Evolutionary conservation across 768 basidiomycete species (phyloP), one percentile per base, ranked within the genome.

Genomic region (Collybia nuda): DNA sequence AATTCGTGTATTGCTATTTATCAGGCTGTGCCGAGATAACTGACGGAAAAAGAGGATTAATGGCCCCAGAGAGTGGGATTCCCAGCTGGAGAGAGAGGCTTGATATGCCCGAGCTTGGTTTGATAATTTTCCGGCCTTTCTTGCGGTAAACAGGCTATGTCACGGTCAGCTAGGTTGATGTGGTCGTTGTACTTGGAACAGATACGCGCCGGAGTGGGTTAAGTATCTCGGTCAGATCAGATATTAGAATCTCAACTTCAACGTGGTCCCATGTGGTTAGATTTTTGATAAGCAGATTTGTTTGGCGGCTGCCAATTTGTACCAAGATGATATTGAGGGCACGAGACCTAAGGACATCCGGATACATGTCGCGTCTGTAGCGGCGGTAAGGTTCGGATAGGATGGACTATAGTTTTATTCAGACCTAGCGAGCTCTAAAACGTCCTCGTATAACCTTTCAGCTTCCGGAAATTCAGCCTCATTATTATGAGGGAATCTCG

Each of bases 401-500:
- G 7, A 28, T 18, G 35, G 23, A 21, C 35, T 22, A 18, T 19
- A 18, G 17, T 15, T 12, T 2, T 2, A 3, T 5, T 35, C 40
- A 40, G 60, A 58, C 60, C 32, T 32, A 15, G 60, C 59, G 28
- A 67, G 47, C 37, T 67, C 65, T 22, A 67, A 36, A n/a, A 67
- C 40, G 48, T 64, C 65, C 37, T 61, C 58, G 17, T 64, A 63
- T 44, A 67, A 51, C 29, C 48, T 36, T 22, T 56, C 56, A 38
- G 62, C 50, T 32, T 46, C 50, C 28, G 50, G 52, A 2, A 55
- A 48, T 22, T 36, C 41, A 5, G 48, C n/a, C 2, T 56, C 50
- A 35, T 59, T 52, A 6, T 15, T 50, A 40, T 47, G 56, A 14
- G 58, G 60, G 22, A 63, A 53, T 23, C 53, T 56, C n/a, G 54